phyloP scores from a whole-genome alignment of 2,329 filamentous ascomycete genomes.

The Fusarium sp. region DNA sequence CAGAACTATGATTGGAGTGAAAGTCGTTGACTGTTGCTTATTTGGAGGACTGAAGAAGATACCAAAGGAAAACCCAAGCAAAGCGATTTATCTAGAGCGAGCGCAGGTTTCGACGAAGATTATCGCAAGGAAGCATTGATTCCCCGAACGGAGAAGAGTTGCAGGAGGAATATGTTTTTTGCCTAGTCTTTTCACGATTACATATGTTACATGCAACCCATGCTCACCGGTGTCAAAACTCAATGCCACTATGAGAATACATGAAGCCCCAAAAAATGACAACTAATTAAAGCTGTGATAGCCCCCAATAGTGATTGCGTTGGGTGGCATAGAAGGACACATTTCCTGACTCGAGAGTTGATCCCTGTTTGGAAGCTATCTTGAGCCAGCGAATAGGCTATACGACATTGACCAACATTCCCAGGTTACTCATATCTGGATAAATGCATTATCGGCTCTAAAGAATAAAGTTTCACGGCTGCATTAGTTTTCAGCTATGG shows the following conservation, averaged over 20 bases:
- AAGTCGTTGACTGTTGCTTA: neutral
- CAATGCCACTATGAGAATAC: no score
- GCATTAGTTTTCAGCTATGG: neutral
- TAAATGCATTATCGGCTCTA: accelerated
- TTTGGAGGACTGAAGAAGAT: neutral
- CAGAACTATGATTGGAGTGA: accelerated
- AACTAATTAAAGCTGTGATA: no score
- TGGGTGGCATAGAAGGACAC: neutral
- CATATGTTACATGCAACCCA: no score
- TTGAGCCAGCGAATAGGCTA: neutral
- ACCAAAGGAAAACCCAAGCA: neutral
- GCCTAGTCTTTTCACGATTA: no score
- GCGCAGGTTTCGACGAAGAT: neutral
- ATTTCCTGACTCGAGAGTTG: neutral
- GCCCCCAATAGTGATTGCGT: no score
- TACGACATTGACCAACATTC: neutral
- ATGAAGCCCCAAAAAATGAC: no score
- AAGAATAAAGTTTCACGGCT: neutral
- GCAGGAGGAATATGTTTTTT: no score
- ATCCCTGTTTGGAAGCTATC: neutral
- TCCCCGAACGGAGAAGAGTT: no score
- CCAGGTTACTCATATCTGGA: accelerated
- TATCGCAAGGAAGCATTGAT: neutral
- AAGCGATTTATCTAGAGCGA: neutral
- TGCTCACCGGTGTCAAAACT: no score